Conservation (phyloP, 1,284 basidiomycete species). For the Cryptococcus depauperatus region DNA sequence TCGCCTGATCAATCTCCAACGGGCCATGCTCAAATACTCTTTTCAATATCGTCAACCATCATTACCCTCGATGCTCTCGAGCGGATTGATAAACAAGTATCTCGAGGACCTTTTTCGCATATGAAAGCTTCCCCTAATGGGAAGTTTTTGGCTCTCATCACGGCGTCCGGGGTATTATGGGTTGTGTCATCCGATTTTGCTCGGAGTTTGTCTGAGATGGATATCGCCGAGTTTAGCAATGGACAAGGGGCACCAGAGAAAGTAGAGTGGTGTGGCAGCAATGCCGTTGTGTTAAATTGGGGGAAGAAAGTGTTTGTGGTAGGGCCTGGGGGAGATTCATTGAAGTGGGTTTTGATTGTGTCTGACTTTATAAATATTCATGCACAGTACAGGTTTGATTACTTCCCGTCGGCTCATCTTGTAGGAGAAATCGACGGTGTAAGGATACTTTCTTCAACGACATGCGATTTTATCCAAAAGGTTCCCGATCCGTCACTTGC, state of each 20-base stretch:
- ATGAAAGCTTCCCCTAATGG: conserved; percentile 87
- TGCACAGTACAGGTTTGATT: conserved; percentile 57
- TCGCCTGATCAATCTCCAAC: conserved; percentile 78
- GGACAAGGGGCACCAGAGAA: conserved; percentile 48
- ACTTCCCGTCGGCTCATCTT: conserved; percentile 65
- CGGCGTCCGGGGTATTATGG: conserved; percentile 65
- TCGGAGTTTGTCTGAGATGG: conserved; percentile 77
- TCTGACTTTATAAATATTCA: background rate
- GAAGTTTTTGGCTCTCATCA: conserved; percentile 79
- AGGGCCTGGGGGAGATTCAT: conserved; percentile 80
- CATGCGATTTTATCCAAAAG: conserved; percentile 86
- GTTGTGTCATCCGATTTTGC: conserved; percentile 91
- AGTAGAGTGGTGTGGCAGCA: conserved; percentile 94
- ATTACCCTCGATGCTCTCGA: conserved; percentile 78
- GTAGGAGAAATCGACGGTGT: conserved; percentile 83
- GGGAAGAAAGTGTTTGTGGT: conserved; percentile 67
- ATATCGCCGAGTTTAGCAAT: conserved; percentile 46
- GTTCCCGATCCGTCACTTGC: conserved; percentile 76
- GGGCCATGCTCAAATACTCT: conserved; percentile 74
- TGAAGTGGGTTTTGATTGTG: conserved; percentile 55
- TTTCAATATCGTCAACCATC: conserved; percentile 67
- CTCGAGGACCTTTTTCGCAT: conserved; percentile 77
- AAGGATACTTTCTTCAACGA: conserved; percentile 67
- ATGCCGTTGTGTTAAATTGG: conserved; percentile 85
- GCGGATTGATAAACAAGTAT: conserved; percentile 75